Base-by-base conservation (phyloP, 1,284 basidiomycete species). In the Boletus subluridellus region DNA sequence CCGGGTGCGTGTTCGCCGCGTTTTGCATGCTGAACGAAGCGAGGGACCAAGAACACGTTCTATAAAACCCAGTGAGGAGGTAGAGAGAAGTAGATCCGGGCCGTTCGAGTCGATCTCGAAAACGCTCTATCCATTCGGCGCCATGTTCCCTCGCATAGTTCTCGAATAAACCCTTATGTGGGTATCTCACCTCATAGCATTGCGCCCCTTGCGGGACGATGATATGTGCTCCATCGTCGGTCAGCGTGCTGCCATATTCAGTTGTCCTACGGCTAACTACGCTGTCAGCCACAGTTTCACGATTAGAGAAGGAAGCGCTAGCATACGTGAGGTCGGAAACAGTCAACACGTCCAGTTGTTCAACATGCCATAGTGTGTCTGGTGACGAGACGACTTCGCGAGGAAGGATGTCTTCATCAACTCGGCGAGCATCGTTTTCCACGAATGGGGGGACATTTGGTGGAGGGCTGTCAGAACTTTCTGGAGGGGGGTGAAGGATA, bases 171-270 rank as follows among this genome's bases (percentile, higher is more conserved):
- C 4, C 6, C 26, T 3, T n/a, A 2, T 56, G 41, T 7, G 21
- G 7, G 4, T 4, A 3, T 21, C 14, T 3, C 2, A 60, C 47
- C 6, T 60, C 59, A 15, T 42, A 49, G 0, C 4, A 39, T 38
- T 37, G 48, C 21, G 48, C 48, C 3, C 48, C 48, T 24, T 49
- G 60, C 3, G 54, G 60, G 4, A 61, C 5, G n/a, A 62, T 58
- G 9, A 61, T 49, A 6, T 60, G 48, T 24, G 48, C 21, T 15
- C 32, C 48, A 24, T 56, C 42, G 1, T 15, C 44, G 6, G 38
- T 17, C 8, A 38, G 38, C 2, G 38, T 38, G 1, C 15, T 17
- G 8, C 38, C 17, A 17, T 38, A 38, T 38, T 9, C 12, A 9
- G 38, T 38, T 17, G 38, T 17, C 15, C 15, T 38, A 17, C 38